Percentiles rank a stretch among this genome's conserved stretches.
Conservation (phyloP, 768 basidiomycete genomes). For the Leccinum arenicola region DNA sequence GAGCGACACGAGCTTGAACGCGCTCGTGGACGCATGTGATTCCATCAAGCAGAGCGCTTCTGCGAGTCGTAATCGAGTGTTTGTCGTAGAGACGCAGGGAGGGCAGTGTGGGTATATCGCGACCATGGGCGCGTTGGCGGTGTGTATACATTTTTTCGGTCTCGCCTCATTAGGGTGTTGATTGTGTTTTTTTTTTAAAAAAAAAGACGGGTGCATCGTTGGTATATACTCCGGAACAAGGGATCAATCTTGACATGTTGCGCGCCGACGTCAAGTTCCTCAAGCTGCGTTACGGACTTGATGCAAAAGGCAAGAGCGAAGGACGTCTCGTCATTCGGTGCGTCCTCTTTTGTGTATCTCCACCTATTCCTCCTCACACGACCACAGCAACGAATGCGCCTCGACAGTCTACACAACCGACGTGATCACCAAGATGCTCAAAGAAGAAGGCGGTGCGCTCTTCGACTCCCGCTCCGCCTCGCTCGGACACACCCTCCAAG, state of each 20-base stretch:
- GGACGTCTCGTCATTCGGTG: slow-evolving; percentile 92
- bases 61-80: slow-evolving; percentile 93
- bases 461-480: slow-evolving; percentile 97
- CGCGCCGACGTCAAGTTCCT: slow-evolving; percentile 86
- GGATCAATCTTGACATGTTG: slow-evolving; percentile 80
- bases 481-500: slow-evolving; percentile 95
- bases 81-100: slow-evolving; percentile 97
- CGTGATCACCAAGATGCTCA: slow-evolving; percentile 89
- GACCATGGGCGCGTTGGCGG: slow-evolving; percentile 88
- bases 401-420: slow-evolving; percentile 90
- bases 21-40: slow-evolving; percentile 95
- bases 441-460: slow-evolving; percentile 87
- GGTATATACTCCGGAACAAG: slow-evolving; percentile 91
- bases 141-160: neutral
- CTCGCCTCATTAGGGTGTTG: neutral
- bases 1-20: slow-evolving; percentile 96
- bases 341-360: slow-evolving; percentile 22
- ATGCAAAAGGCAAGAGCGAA: slow-evolving; percentile 86
- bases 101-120: slow-evolving; percentile 96
- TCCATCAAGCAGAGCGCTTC: slow-evolving; percentile 98
- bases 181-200: neutral
- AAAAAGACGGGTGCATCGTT: slow-evolving; percentile 85
- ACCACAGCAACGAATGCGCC: slow-evolving; percentile 73
- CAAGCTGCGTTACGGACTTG: slow-evolving; percentile 79
- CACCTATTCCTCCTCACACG: neutral